These are phyloP conservation scores for Suillus occidentalis DNA, from an alignment of 768 basidiomycete genomes.

Conservation along the genomic window DNA sequence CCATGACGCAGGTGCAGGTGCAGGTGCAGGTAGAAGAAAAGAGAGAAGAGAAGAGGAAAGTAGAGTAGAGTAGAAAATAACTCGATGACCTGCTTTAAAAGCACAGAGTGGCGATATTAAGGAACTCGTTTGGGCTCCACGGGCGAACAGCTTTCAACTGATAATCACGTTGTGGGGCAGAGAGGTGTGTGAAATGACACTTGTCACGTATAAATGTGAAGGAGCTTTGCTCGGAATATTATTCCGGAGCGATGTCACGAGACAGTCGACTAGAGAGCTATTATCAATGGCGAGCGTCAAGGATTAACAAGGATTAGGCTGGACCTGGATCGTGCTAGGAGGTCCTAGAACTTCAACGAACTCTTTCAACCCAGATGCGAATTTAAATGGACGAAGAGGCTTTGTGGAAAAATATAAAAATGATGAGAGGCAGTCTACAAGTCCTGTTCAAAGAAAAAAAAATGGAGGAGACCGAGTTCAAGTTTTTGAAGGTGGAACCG, in stretches of 20 bases:
- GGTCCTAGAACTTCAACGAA: not conserved
- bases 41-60: not conserved
- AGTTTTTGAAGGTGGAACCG: constrained; percentile 26
- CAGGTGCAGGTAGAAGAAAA: not conserved
- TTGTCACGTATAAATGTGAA: not conserved
- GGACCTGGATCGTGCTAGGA: constrained; percentile 1
- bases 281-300: constrained; percentile 3
- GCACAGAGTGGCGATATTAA: not conserved
- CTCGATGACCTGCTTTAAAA: not conserved
- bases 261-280: not conserved
- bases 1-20: constrained; percentile 31
- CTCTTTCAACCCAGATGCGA: not conserved
- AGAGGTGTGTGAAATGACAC: constrained; percentile 5
- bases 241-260: not conserved
- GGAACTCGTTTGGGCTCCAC: constrained; percentile 1
- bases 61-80: not conserved
- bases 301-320: not conserved
- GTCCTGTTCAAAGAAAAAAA: not conserved
- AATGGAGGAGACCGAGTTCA: not conserved
- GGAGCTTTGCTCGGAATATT: not conserved
- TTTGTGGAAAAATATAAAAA: not conserved
- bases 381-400: not conserved
- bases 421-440: not conserved
- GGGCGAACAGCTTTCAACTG: not conserved
- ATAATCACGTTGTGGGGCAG: not conserved